Conservation (phyloP, 257 asterid species). For the Ajuga chamaepitys region DNA sequence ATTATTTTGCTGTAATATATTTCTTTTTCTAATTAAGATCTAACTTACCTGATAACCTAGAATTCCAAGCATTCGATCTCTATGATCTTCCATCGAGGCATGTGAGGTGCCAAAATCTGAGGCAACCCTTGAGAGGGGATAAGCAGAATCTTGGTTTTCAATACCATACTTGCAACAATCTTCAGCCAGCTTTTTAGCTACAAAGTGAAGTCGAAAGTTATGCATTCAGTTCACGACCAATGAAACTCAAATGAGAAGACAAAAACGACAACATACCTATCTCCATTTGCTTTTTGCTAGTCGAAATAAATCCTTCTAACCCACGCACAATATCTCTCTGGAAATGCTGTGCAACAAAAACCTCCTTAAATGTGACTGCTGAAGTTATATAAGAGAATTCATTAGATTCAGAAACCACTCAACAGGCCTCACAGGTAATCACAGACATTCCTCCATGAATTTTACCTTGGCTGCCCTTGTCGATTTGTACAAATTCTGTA, state of each 20-base stretch:
- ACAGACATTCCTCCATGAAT: conserved; percentile 14
- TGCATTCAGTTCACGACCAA: conserved; percentile 6
- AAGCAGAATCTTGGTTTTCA: conserved; percentile 63
- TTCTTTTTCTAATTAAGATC: not conserved
- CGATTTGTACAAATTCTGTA: conserved; percentile 76
- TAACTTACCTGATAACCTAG: conserved; percentile 66
- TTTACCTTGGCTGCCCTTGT: conserved; percentile 91
- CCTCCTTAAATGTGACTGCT: conserved; percentile 57
- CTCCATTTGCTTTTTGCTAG: conserved; percentile 81
- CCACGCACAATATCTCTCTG: conserved; percentile 92
- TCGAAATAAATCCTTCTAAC: conserved; percentile 64
- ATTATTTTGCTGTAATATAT: not conserved
- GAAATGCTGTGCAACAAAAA: conserved; percentile 89
- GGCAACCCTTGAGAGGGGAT: conserved; percentile 60
- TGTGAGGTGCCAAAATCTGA: conserved; percentile 76
- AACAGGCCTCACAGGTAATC: not conserved
- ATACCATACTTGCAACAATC: conserved; percentile 85
- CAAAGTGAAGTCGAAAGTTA: conserved; percentile 27
- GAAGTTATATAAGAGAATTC: conserved; percentile 36
- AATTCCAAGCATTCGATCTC: conserved; percentile 74
- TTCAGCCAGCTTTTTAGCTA: conserved; percentile 83
- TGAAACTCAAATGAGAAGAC: conserved; percentile 16
- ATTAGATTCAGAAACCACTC: conserved; percentile 32
- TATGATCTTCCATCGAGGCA: conserved; percentile 73
- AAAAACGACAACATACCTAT: conserved; percentile 54